Conservation (phyloP, 164 flowering plant genomes). For the Chloranthus sessilifolius region DNA sequence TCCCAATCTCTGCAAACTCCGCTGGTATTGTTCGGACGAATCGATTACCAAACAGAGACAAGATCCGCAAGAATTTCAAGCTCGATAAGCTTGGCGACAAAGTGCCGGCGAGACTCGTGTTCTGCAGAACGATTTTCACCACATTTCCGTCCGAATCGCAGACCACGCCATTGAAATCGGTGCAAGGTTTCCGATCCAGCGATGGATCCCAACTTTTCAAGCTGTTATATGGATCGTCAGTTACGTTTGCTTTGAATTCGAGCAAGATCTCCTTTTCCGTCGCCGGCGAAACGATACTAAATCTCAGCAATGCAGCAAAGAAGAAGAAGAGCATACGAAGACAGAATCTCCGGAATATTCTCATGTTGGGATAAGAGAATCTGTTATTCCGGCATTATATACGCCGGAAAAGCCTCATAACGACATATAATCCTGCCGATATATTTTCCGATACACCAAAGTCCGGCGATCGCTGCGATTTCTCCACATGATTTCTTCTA, state of each 20-base stretch:
- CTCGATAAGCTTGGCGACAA: constrained; percentile 66
- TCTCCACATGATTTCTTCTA: too few species aligned
- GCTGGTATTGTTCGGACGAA: constrained; percentile 67
- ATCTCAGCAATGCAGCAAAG: constrained; percentile 16
- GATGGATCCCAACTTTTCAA: constrained; percentile 57
- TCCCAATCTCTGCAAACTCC: constrained; percentile 44
- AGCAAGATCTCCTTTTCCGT: constrained; percentile 76
- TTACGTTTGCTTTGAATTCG: constrained; percentile 63
- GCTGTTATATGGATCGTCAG: constrained; percentile 57
- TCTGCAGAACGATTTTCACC: constrained; percentile 69
- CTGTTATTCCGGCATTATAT: constrained; percentile 31
- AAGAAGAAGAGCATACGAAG: constrained; percentile 14
- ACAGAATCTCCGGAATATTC: constrained; percentile 16
- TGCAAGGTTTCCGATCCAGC: constrained; percentile 42
- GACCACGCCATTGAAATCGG: constrained; percentile 50
- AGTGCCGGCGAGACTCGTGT: constrained; percentile 63
- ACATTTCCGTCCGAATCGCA: constrained; percentile 67
- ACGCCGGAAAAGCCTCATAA: constrained; percentile 4
- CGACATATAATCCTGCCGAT: too few species aligned
- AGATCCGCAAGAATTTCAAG: constrained; percentile 49
- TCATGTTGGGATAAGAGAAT: constrained; percentile 34
- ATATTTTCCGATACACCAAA: too few species aligned
- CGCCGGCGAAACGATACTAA: constrained; percentile 22
- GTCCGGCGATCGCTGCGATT: too few species aligned
- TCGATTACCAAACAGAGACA: constrained; percentile 71